Base-by-base conservation (phyloP, 1,284 basidiomycete species). In the Porogramme epimiltina region DNA sequence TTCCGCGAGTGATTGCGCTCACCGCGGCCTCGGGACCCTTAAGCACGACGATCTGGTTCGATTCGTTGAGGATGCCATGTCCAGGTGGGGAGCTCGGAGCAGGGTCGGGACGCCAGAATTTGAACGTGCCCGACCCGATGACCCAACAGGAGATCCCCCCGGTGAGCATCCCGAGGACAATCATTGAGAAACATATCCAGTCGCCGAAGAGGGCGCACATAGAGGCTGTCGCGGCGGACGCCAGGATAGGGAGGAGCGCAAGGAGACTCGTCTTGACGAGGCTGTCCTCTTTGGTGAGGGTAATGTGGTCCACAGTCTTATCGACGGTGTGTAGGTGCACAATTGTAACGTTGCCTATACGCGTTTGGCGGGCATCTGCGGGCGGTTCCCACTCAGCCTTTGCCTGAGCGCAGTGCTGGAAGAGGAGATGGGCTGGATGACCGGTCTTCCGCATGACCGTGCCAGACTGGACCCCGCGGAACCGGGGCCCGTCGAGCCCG, bases 361-460 rank as follows among this genome's bases (percentile, higher is more conserved):
- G 20, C 16, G 51, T 56, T 22, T n/a, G 19, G n/a, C 45, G 45
- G n/a, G 19, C 22, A 16, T 28, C 45, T 11, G 15, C 10, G 40
- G 26, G 20, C 44, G 23, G 4, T 51, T 24, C 13, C 26, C 28
- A 45, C 4, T 1, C 13, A 13, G 33, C 36, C 25, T 4, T 3
- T 1, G 23, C 20, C 4, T 22, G 43, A 22, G 54, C 52, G 46
- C 51, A 55, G 15, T 50, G 43, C 33, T 50, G 41, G 18, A 44
- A 18, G 18, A 60, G 44, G 13, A 60, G 51, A 26, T 46, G 45
- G 0, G 55, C 55, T 28, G 54, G 44, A 33, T 60, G 58, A 15
- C 53, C 51, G 3, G 58, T 60, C 47, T 55, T 52, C 3, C 48
- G 16, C 36, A 60, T 51, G 46, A 47, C 11, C 6, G 58, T 60